These are phyloP conservation scores for Pythium plurisporium DNA, from an alignment of 352 stramenopile genomes.

Conservation along the genomic window DNA sequence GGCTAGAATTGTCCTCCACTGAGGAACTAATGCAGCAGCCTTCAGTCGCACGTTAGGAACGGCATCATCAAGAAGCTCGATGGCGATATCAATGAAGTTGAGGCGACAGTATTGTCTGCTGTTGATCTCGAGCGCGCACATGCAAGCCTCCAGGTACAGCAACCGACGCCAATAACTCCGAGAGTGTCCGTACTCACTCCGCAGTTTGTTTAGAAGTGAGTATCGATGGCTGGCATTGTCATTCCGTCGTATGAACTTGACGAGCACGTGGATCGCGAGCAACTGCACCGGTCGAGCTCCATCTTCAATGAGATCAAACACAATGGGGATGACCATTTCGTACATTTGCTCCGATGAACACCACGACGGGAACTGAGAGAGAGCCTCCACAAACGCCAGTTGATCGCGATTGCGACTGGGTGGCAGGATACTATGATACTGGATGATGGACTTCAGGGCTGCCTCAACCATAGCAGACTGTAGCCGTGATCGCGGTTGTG, in stretches of 20 bases:
- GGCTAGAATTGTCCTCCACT: slow-evolving; percentile 58
- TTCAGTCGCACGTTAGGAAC: slow-evolving; percentile 78
- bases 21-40: slow-evolving; percentile 50
- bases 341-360: slow-evolving; percentile 59
- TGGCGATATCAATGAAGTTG: slow-evolving; percentile 71
- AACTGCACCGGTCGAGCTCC: slow-evolving; percentile 69
- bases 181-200: slow-evolving; percentile 65
- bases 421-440: slow-evolving; percentile 69
- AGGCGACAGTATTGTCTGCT: slow-evolving; percentile 68
- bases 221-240: slow-evolving; percentile 64
- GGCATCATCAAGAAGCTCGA: slow-evolving; percentile 70
- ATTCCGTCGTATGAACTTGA: slow-evolving; percentile 67
- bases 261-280: slow-evolving; percentile 53
- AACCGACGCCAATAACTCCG: slow-evolving; percentile 75
- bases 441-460: slow-evolving; percentile 57
- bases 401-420: slow-evolving; percentile 68
- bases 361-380: slow-evolving; percentile 57
- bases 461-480: slow-evolving; percentile 50
- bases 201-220: slow-evolving; percentile 59
- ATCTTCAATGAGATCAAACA: slow-evolving; percentile 78
- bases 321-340: slow-evolving; percentile 67
- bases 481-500: not conserved
- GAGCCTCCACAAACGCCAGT: slow-evolving; percentile 54
- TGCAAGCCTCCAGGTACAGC: slow-evolving; percentile 67
- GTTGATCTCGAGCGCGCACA: slow-evolving; percentile 56